A percentile compares a stretch with the other conserved stretches of the same genome.
Evolutionary conservation across 106 monocot genomes (phyloP).

Genomic region (Apostasia shenzhenica): DNA sequence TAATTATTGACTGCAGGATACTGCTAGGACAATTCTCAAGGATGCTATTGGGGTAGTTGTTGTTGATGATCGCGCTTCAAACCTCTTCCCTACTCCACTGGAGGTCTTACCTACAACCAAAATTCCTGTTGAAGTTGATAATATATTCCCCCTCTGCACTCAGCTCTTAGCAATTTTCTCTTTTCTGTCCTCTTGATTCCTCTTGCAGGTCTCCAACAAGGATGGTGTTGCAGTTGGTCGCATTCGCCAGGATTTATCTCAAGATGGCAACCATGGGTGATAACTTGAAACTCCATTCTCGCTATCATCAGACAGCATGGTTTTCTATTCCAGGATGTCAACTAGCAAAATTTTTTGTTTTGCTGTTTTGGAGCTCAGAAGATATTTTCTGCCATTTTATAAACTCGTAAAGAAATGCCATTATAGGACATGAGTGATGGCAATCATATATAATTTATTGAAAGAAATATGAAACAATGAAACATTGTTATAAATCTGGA

Average conservation of each 20-base stretch:
- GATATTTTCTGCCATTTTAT: no score
- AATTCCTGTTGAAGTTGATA: no score
- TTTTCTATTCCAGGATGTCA: no score
- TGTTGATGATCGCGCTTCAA: conserved; percentile 75
- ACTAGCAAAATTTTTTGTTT: no score
- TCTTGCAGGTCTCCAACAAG: conserved; percentile 82
- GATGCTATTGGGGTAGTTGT: conserved; percentile 79
- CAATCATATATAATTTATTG: no score
- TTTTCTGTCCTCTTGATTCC: neutral
- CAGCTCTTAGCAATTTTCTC: neutral
- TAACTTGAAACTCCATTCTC: neutral
- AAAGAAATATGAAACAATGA: no score
- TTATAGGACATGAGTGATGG: no score
- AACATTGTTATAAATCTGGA: no score
- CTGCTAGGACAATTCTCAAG: conserved; percentile 71
- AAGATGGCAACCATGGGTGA: conserved; percentile 85
- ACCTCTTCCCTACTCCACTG: conserved; percentile 88
- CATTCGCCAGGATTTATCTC: conserved; percentile 86
- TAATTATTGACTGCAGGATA: conserved; percentile 39
- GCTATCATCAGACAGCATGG: neutral
- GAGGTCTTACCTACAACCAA: conserved; percentile 30
- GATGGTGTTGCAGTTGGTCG: conserved; percentile 98
- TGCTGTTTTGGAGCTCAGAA: no score
- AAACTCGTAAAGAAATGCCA: no score
- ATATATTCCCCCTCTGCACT: no score